These are phyloP conservation scores for Teratosphaeria pseudoeucalypti DNA, from an alignment of 2,329 filamentous ascomycete species.

Conservation along the genomic window DNA sequence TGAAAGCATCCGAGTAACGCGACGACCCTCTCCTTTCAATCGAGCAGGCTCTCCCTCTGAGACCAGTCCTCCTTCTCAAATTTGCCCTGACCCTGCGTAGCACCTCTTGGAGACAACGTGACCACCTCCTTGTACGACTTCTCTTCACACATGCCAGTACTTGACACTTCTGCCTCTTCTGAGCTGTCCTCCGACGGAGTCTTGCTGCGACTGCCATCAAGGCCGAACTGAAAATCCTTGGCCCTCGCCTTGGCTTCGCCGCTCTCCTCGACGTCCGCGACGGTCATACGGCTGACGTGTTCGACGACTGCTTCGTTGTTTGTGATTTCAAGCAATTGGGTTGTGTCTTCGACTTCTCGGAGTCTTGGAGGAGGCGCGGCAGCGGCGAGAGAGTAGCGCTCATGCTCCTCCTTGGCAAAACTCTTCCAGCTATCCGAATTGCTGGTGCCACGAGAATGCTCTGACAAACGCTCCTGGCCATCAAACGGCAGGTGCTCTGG, in stretches of 20 bases:
- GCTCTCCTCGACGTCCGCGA: background rate
- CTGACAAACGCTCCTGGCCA: background rate
- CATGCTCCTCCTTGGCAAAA: constrained; percentile 9
- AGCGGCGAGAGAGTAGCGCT: constrained; percentile 1
- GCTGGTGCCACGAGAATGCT: background rate
- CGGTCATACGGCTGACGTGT: background rate
- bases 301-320: background rate
- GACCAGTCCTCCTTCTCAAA: background rate
- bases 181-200: background rate
- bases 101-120: background rate
- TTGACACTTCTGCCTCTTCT: background rate
- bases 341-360: background rate
- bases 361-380: background rate
- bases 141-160: background rate
- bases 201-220: background rate
- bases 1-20: background rate
- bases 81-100: background rate
- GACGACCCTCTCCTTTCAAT: background rate
- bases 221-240: background rate
- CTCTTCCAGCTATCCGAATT: constrained; percentile 8
- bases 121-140: background rate
- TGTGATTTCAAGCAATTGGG: background rate
- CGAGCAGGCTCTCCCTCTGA: background rate
- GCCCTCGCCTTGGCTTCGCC: background rate
- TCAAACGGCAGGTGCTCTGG: background rate